Evolutionary conservation across 2,329 filamentous ascomycete species (phyloP).

Genomic region (Aureobasidium subglaciale): DNA sequence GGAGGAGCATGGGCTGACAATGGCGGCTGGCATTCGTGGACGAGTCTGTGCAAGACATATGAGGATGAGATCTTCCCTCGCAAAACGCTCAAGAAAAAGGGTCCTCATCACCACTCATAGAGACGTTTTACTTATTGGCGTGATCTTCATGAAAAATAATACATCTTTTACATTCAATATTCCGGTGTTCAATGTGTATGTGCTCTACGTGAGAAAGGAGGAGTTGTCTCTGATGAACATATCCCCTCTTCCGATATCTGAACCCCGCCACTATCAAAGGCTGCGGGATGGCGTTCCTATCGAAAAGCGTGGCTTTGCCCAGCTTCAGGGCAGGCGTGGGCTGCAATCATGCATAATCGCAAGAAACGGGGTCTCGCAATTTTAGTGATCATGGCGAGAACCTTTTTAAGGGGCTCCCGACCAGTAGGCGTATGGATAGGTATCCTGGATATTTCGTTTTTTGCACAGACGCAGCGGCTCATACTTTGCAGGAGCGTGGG

Average conservation of each 20-base stretch:
- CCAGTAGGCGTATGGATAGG: not conserved
- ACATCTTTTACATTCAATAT: not conserved
- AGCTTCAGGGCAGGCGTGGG: not conserved
- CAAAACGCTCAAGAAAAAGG: constrained; percentile 7
- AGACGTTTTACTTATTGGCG: not conserved
- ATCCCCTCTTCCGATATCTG: not conserved
- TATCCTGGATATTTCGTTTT: not conserved
- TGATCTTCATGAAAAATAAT: not conserved
- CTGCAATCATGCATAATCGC: constrained; percentile 2
- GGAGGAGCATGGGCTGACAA: constrained; percentile 26
- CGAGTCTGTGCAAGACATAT: constrained; percentile 20
- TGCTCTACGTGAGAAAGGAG: not conserved
- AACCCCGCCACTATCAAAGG: not conserved
- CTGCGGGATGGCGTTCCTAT: not conserved
- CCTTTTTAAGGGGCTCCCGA: not conserved
- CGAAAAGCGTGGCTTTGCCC: not conserved
- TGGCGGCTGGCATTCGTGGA: constrained; percentile 25
- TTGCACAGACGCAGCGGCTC: constrained; percentile 5
- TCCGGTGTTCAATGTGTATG: no score
- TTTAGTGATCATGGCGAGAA: not conserved
- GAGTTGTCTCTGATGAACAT: not conserved
- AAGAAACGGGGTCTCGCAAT: not conserved
- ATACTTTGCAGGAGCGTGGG: not conserved
- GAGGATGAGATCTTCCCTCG: constrained; percentile 20
- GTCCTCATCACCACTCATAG: not conserved